phyloP scores from a whole-genome alignment of 2,329 filamentous ascomycete species.

The Leptographium wingfieldii region DNA sequence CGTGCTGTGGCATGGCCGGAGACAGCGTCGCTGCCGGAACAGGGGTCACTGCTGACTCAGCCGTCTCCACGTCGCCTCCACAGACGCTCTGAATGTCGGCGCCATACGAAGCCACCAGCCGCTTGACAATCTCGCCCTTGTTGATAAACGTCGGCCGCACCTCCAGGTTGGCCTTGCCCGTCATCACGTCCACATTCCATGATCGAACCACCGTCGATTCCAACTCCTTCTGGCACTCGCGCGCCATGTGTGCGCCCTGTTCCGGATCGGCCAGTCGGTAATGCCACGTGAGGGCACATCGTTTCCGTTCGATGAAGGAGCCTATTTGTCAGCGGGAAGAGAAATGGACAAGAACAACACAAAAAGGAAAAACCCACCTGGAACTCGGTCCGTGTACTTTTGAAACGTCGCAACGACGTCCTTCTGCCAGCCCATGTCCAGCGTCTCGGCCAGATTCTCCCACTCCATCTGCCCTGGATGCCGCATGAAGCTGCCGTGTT shows the following conservation, averaged over 20 bases:
- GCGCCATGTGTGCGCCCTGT: slow-evolving; percentile 66
- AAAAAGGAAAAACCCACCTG: slow-evolving; percentile 37
- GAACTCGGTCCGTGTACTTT: slow-evolving; percentile 75
- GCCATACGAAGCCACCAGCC: slow-evolving; percentile 64
- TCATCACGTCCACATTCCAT: slow-evolving; percentile 94
- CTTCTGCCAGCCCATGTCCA: slow-evolving; percentile 85
- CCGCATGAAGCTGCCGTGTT: slow-evolving; percentile 92
- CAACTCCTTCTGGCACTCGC: slow-evolving; percentile 70
- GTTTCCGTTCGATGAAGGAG: slow-evolving; percentile 88
- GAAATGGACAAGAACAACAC: not conserved
- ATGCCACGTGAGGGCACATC: slow-evolving; percentile 92
- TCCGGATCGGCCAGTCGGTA: slow-evolving; percentile 86
- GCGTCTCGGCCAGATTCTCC: slow-evolving; percentile 77
- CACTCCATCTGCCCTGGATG: slow-evolving; percentile 64
- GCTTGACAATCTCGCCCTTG: slow-evolving; percentile 89
- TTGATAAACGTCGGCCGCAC: slow-evolving; percentile 96
- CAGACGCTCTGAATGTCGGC: slow-evolving; percentile 21
- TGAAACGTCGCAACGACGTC: slow-evolving; percentile 78
- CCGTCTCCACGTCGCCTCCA: slow-evolving; percentile 8
- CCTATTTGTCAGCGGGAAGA: slow-evolving; percentile 31
- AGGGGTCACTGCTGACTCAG: slow-evolving; percentile 16
- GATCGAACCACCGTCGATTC: slow-evolving; percentile 62
- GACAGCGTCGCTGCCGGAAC: slow-evolving; percentile 14
- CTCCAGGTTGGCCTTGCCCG: slow-evolving; percentile 91
- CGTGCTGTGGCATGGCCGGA: too few species aligned